Base-by-base conservation (phyloP, 176 grass and related monocot species). In the Oryza longistaminata region DNA sequence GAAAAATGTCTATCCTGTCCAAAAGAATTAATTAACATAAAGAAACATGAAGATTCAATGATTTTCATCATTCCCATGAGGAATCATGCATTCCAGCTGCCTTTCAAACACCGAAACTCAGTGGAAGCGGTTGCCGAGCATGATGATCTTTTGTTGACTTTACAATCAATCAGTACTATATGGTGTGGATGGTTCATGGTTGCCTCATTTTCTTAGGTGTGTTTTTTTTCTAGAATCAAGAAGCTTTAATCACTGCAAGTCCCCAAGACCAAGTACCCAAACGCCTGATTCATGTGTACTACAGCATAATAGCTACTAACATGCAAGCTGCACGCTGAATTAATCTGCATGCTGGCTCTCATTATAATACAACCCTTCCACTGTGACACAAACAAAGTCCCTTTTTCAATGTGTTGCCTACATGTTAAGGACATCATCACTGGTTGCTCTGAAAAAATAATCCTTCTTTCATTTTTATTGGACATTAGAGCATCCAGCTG, bases 41-140 rank as follows among this genome's bases (percentile, higher is more conserved):
- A 29, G 71, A 66, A 66, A 70, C 0, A 16, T 42, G 71, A 80
- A 81, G 42, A 76, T 71, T 68, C 25, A 71, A 15, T 17, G 52
- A 49, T 65, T 85, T 65, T 52, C 52, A 81, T 76, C 52, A 71
- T 71, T 70, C n/a, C 64, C 77, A 53, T 53, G 82, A 81, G 42
- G 42, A 77, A 81, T 89, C 82, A 76, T 89, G 82, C 64, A 76
- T 71, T 65, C 9, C 13, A 75, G 15, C 39, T 85, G 64, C 64
- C 76, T 11, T 64, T 85, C 40, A 77, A 81, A 76, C 29, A 62
- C 16, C 50, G 22, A 64, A 22, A 71, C 48, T 40, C 9, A 79
- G 53, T 73, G 55, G 14, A 80, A 29, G n/a, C n/a, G 14, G 4
- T 67, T 83, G 16, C 27, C 26, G 44, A 73, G 45, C 60, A 84